phyloP scores from a whole-genome alignment of 768 basidiomycete species.

The Asterophora lycoperdoides region DNA sequence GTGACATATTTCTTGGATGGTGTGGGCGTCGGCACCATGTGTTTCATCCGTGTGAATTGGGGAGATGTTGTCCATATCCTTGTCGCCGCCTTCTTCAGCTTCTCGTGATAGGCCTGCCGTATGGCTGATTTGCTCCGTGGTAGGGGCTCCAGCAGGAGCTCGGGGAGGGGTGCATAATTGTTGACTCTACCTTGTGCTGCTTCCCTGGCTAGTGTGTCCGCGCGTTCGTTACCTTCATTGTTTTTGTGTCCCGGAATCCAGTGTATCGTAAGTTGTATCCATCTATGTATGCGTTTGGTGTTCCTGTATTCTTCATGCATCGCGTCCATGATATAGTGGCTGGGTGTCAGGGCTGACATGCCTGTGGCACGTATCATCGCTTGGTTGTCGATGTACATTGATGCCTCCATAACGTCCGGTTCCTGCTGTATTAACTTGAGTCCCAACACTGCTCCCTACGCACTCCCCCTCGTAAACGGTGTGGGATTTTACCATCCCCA shows the following conservation, averaged over 20 bases:
- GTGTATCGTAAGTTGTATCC: not conserved
- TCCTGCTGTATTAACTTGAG: not conserved
- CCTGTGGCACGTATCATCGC: not conserved
- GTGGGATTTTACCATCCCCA: constrained; percentile 7
- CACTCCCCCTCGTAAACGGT: constrained; percentile 12
- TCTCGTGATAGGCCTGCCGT: not conserved
- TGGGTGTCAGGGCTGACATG: too few species aligned
- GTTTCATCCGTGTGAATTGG: not conserved
- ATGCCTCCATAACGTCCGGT: not conserved
- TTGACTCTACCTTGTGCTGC: not conserved
- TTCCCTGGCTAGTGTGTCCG: constrained; percentile 2
- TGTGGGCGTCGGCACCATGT: not conserved
- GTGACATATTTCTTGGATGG: not conserved
- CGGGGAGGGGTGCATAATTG: constrained; percentile 2
- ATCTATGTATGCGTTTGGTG: not conserved
- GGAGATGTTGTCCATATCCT: not conserved
- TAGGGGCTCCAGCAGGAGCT: not conserved
- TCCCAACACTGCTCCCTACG: constrained; percentile 2
- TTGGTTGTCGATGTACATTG: too few species aligned
- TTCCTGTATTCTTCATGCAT: too few species aligned
- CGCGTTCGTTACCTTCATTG: not conserved
- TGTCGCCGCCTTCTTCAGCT: not conserved
- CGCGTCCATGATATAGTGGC: too few species aligned
- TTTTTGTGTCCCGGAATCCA: constrained; percentile 6
- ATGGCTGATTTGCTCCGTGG: constrained; percentile 9